Evolutionary conservation across 495 filamentous ascomycete species (phyloP).

Genomic region (Neurospora sp.): DNA sequence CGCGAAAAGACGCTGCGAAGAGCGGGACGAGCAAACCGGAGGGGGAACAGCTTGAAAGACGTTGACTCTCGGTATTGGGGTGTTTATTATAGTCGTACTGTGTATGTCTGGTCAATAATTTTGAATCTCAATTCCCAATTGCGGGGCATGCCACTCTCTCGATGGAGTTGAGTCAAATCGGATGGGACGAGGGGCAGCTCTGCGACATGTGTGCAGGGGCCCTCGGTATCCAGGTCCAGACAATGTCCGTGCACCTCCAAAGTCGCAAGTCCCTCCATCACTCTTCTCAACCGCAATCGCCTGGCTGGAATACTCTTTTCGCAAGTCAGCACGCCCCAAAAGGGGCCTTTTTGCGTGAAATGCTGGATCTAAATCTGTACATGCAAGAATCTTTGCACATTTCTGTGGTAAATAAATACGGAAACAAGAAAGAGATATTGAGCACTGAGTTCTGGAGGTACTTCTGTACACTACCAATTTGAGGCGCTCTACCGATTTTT

Average conservation of each 20-base stretch:
- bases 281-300: neutral
- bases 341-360: neutral
- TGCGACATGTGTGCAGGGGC: neutral
- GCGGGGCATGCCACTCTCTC: slow-evolving; percentile 1
- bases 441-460: neutral
- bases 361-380: neutral
- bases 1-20: slow-evolving; percentile 31
- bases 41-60: slow-evolving; percentile 40
- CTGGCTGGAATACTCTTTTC: neutral
- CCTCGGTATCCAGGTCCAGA: neutral
- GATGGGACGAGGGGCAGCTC: neutral
- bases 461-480: neutral
- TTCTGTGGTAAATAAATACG: neutral
- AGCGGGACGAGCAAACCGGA: slow-evolving; percentile 32
- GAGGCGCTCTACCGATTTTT: neutral
- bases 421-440: no score
- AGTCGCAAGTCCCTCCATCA: neutral
- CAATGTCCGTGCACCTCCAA: neutral
- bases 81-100: neutral
- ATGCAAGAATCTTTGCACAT: neutral
- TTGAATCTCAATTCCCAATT: slow-evolving; percentile 9
- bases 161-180: neutral
- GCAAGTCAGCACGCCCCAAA: neutral
- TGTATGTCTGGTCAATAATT: slow-evolving; percentile 8
- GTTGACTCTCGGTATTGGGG: neutral